phyloP scores from a whole-genome alignment of 306 rosid species.

The Argentina anserina region DNA sequence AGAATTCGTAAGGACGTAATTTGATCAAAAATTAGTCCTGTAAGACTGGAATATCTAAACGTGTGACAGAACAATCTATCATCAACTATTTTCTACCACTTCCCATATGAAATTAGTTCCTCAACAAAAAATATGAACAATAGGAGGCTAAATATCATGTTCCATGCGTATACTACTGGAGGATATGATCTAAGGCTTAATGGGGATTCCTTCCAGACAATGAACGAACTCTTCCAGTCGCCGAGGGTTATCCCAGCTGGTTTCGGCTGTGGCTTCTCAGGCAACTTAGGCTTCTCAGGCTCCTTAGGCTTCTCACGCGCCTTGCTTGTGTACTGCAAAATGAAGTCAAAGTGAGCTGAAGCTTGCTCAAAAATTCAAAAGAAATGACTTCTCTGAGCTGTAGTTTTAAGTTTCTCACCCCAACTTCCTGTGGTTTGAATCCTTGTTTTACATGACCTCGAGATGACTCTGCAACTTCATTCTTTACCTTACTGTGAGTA shows the following conservation, averaged over 20 bases:
- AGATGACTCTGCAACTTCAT: neutral
- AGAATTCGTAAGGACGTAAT: neutral
- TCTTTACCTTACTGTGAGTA: neutral
- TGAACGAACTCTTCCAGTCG: slow-evolving; percentile 24
- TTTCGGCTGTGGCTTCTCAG: slow-evolving; percentile 11
- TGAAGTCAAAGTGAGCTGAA: slow-evolving; percentile 18
- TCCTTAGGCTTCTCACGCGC: neutral
- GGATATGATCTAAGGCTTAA: slow-evolving; percentile 28
- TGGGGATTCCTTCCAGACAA: slow-evolving; percentile 24
- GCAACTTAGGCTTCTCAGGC: neutral
- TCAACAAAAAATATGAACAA: slow-evolving; percentile 28
- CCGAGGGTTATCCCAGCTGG: slow-evolving; percentile 15
- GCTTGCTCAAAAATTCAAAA: slow-evolving; percentile 7
- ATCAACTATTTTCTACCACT: slow-evolving; percentile 5
- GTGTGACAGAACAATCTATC: neutral
- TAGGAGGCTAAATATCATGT: slow-evolving; percentile 22
- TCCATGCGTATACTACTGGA: slow-evolving; percentile 28
- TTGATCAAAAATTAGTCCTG: neutral
- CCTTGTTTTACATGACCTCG: neutral
- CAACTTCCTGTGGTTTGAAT: neutral
- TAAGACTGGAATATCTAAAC: neutral
- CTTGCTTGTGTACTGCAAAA: slow-evolving; percentile 28
- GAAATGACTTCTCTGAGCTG: neutral
- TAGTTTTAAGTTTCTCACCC: slow-evolving; percentile 41
- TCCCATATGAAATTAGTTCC: slow-evolving; percentile 31